phyloP scores from a whole-genome alignment of 495 filamentous ascomycete species.

The Neurospora sublineolata region DNA sequence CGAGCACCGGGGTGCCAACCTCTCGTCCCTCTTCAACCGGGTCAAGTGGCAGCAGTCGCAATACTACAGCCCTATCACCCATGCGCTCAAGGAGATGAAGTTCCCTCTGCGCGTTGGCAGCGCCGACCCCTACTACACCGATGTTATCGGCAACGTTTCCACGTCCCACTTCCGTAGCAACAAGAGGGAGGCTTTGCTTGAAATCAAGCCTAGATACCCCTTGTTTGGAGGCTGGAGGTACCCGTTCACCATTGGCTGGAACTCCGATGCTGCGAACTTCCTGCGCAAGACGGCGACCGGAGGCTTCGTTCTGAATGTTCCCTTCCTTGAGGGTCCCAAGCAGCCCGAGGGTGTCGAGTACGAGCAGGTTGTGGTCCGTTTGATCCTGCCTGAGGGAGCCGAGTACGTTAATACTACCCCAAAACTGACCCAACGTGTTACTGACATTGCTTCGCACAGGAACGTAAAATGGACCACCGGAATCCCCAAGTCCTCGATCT shows the following conservation, averaged over 20 bases:
- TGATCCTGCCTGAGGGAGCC: conserved; percentile 86
- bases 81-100: conserved; percentile 70
- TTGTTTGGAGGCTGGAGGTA: conserved; percentile 97
- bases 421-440: neutral
- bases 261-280: conserved; percentile 67
- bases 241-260: conserved; percentile 90
- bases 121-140: conserved; percentile 81
- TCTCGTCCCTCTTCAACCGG: conserved; percentile 75
- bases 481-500: conserved; percentile 47
- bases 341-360: conserved; percentile 75
- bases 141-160: conserved; percentile 94
- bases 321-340: conserved; percentile 90
- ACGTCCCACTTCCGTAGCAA: conserved; percentile 80
- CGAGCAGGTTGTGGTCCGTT: conserved; percentile 63
- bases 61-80: conserved; percentile 65
- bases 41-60: conserved; percentile 67
- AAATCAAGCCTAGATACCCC: conserved; percentile 85
- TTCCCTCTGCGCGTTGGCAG: conserved; percentile 70
- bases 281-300: conserved; percentile 52
- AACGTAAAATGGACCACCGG: conserved; percentile 58
- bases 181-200: conserved; percentile 66
- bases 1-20: conserved; percentile 71
- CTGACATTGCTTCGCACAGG: conserved; percentile 23
- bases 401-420: conserved; percentile 46
- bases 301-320: conserved; percentile 77